Evolutionary conservation across 1,139 yeast genomes (phyloP), one percentile per base, ranked within the genome.

Genomic region (Hemisphaericaspora xylanilytica): DNA sequence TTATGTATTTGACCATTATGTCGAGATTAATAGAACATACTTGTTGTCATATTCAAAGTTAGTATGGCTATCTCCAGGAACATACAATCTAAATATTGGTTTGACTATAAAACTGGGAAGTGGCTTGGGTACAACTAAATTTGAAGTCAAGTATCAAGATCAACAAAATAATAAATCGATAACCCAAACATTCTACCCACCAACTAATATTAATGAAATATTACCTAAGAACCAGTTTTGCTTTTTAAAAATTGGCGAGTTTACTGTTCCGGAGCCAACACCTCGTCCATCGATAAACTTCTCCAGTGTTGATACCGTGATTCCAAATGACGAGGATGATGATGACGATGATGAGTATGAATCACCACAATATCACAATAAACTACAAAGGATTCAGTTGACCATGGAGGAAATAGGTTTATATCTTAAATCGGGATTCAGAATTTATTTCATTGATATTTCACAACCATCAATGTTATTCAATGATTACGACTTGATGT

Each of bases 321-420:
- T n/a, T n/a, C n/a, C 21, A 20, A 20, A 6, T 20, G 21, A 20
- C 5, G 8, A 20, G 8, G 21, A 20, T 20, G 21, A 20, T 20
- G 11, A 3, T 3, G 33, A 36, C 9, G 32, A 38, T 17, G 40
- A 42, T 32, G 44, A 41, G n/a, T n/a, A n/a, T 18, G 37, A 31
- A n/a, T 17, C 12, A 11, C 15, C 24, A 13, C 40, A 33, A 6
- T 43, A 43, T 29, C 53, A 46, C 34, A 58, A 65, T 10, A 65
- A 64, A 32, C 48, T 71, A 28, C 53, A 60, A 16, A 63, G 64
- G 41, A 65, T 80, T 3, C 67, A 67, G 30, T 53, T 83, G 13
- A 58, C 66, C 1, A 71, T 81, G 71, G 85, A 80, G 48, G 89
- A 82, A 47, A 69, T 73, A 4, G 86, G 85, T 0, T 58, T 74